phyloP scores from a whole-genome alignment of 139 green algal genomes.

The Asterochloris erici region DNA sequence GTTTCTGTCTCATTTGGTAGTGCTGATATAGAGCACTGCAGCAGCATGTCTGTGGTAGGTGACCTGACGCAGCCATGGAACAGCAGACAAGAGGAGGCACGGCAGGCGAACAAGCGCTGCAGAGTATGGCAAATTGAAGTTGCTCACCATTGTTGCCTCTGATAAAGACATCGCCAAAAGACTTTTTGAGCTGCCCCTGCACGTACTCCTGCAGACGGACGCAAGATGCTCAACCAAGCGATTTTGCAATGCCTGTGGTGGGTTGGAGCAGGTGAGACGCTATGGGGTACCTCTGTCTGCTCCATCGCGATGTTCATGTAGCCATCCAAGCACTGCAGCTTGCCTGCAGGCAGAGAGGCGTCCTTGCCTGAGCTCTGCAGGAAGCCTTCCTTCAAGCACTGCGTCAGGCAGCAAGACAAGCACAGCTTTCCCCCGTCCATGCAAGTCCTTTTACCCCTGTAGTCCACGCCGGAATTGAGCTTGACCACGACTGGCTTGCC shows the following conservation, averaged over 20 bases:
- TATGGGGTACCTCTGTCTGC: slow-evolving; percentile 85
- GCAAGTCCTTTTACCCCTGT: slow-evolving; percentile 64
- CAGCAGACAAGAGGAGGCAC: neutral
- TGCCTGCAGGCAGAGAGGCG: slow-evolving; percentile 55
- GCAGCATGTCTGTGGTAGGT: neutral
- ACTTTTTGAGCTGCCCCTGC: slow-evolving; percentile 98
- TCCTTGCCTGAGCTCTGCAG: neutral
- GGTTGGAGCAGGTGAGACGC: too few relatives aligned
- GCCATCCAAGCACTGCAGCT: slow-evolving; percentile 96
- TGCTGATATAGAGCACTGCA: slow-evolving; percentile 74
- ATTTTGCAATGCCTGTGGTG: too few relatives aligned
- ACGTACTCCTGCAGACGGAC: slow-evolving; percentile 87
- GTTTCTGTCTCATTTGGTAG: slow-evolving; percentile 22
- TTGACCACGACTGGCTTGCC: slow-evolving; percentile 95
- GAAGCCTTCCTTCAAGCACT: neutral
- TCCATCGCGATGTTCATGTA: slow-evolving; percentile 99
- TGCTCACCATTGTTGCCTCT: slow-evolving; percentile 92
- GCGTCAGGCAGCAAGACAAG: neutral
- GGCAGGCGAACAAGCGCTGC: neutral
- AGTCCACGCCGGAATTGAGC: slow-evolving; percentile 97
- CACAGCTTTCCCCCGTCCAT: neutral
- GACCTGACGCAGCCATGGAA: neutral
- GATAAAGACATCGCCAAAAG: slow-evolving; percentile 99
- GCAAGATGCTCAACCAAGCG: neutral
- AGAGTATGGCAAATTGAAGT: neutral